Conservation (phyloP, 192 early-diverging fungal genomes). For the Gorgonomyces haynaldii region DNA sequence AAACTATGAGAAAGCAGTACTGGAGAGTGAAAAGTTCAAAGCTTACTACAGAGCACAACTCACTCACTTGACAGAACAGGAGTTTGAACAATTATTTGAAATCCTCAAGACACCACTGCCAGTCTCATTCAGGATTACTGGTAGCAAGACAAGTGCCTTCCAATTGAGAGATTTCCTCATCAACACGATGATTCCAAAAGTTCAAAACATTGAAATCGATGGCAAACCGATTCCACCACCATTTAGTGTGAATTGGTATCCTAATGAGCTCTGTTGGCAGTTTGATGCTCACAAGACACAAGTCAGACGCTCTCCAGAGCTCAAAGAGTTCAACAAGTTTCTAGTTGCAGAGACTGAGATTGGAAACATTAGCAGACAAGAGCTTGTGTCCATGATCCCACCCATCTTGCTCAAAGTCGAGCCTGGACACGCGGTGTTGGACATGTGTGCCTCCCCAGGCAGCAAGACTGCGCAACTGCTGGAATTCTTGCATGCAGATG, state of each 20-base stretch:
- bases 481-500: slow-evolving; percentile 33
- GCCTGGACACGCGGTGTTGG: slow-evolving; percentile 67
- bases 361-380: slow-evolving; percentile 93
- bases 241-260: slow-evolving; percentile 76
- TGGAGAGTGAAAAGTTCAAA: slow-evolving; percentile 54
- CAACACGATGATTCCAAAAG: slow-evolving; percentile 45
- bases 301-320: slow-evolving; percentile 64
- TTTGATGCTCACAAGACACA: slow-evolving; percentile 61
- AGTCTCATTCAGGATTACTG: slow-evolving; percentile 88
- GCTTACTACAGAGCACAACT: slow-evolving; percentile 64
- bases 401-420: slow-evolving; percentile 81
- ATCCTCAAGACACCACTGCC: slow-evolving; percentile 65
- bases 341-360: slow-evolving; percentile 95
- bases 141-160: slow-evolving; percentile 60
- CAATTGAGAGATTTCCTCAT: slow-evolving; percentile 64
- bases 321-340: slow-evolving; percentile 82
- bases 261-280: slow-evolving; percentile 84
- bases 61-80: slow-evolving; percentile 64
- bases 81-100: slow-evolving; percentile 68
- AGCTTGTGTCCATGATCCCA: slow-evolving; percentile 98
- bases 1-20: slow-evolving; percentile 1
- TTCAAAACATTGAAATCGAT: slow-evolving; percentile 48
- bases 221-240: slow-evolving; percentile 67
- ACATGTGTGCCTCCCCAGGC: slow-evolving; percentile 98
- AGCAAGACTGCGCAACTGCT: slow-evolving; percentile 88